Base-by-base conservation (phyloP, 805 yeast genomes). In the Teunomyces panamensis region DNA sequence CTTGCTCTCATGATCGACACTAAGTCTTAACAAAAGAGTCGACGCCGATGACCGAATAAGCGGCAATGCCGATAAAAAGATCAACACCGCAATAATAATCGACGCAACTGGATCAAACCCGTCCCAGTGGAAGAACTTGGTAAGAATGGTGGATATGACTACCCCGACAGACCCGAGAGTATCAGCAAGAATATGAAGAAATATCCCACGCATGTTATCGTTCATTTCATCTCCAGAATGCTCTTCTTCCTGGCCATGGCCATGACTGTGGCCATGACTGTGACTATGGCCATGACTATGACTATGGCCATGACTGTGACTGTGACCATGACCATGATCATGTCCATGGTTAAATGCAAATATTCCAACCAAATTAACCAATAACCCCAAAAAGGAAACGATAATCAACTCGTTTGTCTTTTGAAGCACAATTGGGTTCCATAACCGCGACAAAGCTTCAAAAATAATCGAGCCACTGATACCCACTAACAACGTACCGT, bases 161-260 rank as follows among this genome's bases (percentile, higher is more conserved):
- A 95, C 99, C 5, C 98, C 98, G 0, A 91, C 96, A 0, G 98
- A 92, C 0, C 99, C 99, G 35, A 94, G 71, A 0, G 98, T 91
- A 59, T 94, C 99, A 0, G 99, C 99, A 39, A 94, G 63, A 28
- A 94, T 87, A 57, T 94, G 99, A 39, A 94, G 71, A 59, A 94
- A 94, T 4, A 94, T 89, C 10, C 99, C 99, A 49, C 85, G 83
- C 95, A 92, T 87, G 63, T 92, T 92, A 55, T 80, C 83, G 52
- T 74, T 77, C 63, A 72, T 60, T 1, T 36, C 44, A n/a, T 49
- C 44, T 5, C 32, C 41, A 6, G 14, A 14, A 4, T 43, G 43
- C 1, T 44, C 45, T 11, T 35, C 45, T 10, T 43, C 29, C 9
- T 44, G 37, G 4, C 30, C 10, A 17, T 53, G 48, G 4, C 11